These are phyloP conservation scores for Rhododendron ferrugineum DNA, from an alignment of 148 eudicot genomes.

Conservation along the genomic window DNA sequence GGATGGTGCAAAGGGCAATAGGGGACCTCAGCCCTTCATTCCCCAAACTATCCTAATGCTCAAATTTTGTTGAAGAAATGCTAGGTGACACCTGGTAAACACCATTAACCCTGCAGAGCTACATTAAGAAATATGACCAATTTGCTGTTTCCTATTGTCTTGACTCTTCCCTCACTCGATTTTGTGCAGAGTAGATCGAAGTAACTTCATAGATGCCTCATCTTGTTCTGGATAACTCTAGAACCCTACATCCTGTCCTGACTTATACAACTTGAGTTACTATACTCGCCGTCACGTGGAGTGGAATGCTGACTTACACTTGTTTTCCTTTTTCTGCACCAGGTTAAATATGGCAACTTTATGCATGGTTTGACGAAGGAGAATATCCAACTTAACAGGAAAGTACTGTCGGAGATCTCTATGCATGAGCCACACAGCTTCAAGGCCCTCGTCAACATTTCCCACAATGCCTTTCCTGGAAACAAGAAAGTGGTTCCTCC, in stretches of 20 bases:
- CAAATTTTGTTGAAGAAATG: neutral
- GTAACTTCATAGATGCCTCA: neutral
- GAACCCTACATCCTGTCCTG: neutral
- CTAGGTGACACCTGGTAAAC: neutral
- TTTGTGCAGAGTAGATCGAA: neutral
- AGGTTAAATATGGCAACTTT: constrained; percentile 88
- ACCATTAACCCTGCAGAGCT: neutral
- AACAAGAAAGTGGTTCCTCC: constrained; percentile 54
- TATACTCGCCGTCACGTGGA: neutral
- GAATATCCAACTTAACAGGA: constrained; percentile 80
- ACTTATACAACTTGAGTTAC: neutral
- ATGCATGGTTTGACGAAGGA: constrained; percentile 83
- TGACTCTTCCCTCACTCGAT: neutral
- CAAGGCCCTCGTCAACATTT: constrained; percentile 74
- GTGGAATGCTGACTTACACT: neutral
- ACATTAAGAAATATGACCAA: neutral
- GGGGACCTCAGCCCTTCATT: neutral
- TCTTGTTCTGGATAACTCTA: neutral
- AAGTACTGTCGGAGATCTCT: constrained; percentile 75
- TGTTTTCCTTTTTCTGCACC: constrained; percentile 4
- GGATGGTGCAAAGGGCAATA: no score
- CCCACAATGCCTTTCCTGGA: constrained; percentile 71
- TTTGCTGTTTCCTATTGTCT: neutral
- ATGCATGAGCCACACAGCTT: constrained; percentile 94
- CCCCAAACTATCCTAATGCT: neutral